Base-by-base conservation (phyloP, 129 eudicot genomes). In the Saussurea involucrata region DNA sequence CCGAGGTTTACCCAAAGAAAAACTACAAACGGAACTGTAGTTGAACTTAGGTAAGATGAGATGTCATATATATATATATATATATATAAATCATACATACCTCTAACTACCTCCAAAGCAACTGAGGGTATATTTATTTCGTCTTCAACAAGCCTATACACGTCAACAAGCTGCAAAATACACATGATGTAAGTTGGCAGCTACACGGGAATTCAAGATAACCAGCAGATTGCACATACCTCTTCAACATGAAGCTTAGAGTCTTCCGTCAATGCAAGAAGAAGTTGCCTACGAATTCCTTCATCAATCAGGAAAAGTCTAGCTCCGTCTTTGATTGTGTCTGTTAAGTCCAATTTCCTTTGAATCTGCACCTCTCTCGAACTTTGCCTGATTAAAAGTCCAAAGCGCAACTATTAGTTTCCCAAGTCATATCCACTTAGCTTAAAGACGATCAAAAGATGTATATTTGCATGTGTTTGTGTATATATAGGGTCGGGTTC, bases 241-340 rank as follows among this genome's bases (percentile, higher is more conserved):
- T 95, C 99, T 76, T 95, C 89, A 40, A 95, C 78, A 71, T 95
- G 99, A 74, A 95, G 97, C 87, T 89, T 91, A 27, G 99, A 95
- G 67, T 95, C 97, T 85, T 95, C 99, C 1, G 99, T 95, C 61
- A 95, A 81, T 63, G 99, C 99, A 88, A 95, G 99, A 68, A 95
- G 87, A 75, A 95, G 97, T 76, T 95, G 87, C 73, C 97, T 91
- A 17, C 99, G 99, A 63, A 95, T 95, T 66, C 96, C 96, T 88
- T 85, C 99, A 85, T 95, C 99, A 71, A 92, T 21, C 63, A 95
- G 64, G 78, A 95, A 76, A 72, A 95, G 88, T 31, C 97, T 90
- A 76, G 97, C 90, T 65, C 98, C 98, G 66, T 93, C 97, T 84
- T 86, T 94, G 71, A 94, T 89, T 65, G 98, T 94, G 87, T 95